A percentile compares a stretch with the other conserved stretches of the same genome.
Evolutionary conservation across 345 rosid species (phyloP).

Genomic region (Erucastrum elatum): DNA sequence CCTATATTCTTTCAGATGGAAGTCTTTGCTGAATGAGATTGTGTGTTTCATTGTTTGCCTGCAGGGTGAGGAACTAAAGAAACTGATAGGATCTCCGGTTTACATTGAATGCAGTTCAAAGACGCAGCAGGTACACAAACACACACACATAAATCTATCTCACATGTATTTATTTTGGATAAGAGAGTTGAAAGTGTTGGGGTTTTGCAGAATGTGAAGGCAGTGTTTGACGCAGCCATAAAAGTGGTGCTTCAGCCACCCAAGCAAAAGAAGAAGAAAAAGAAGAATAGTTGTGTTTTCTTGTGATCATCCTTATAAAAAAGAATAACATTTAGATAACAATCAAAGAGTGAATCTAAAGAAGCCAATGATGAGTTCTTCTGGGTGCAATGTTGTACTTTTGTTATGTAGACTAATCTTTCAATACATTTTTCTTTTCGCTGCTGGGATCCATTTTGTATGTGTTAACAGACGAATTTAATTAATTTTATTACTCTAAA

Average conservation of each 20-base stretch:
- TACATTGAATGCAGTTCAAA: constrained; percentile 96
- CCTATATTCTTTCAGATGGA: background rate
- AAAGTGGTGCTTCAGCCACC: constrained; percentile 94
- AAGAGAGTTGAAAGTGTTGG: background rate
- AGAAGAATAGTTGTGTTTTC: constrained; percentile 37
- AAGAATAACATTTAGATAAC: constrained; percentile 14
- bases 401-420: background rate
- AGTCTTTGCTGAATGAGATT: background rate
- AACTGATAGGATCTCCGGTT: constrained; percentile 74
- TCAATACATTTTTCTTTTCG: background rate
- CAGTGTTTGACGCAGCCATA: constrained; percentile 81
- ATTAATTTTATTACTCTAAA: background rate
- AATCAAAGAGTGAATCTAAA: constrained; percentile 28
- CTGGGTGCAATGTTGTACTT: background rate
- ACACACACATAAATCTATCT: background rate
- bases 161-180: background rate
- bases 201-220: constrained; percentile 75
- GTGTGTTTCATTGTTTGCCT: constrained; percentile 9
- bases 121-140: constrained; percentile 71
- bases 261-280: constrained; percentile 83
- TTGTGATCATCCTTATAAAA: constrained; percentile 32
- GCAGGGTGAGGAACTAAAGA: constrained; percentile 96
- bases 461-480: background rate
- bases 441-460: background rate
- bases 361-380: constrained; percentile 21